Percentiles rank a stretch among this genome's conserved stretches.
phyloP scores from a whole-genome alignment of 179 eudicot species.

The Silene noctiflora region DNA sequence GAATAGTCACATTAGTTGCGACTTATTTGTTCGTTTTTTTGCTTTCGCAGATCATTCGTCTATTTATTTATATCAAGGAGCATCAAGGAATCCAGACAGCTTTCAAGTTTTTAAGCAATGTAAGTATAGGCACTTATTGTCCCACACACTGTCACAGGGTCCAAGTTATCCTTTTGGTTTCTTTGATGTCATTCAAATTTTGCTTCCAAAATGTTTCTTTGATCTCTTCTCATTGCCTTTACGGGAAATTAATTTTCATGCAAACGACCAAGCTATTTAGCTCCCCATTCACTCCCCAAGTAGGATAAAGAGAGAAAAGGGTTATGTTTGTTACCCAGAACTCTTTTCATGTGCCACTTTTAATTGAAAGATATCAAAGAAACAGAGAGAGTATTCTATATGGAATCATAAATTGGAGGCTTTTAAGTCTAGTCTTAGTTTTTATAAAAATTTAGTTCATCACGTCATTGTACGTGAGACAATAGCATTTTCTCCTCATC shows the following conservation, averaged over 20 bases:
- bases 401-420: neutral
- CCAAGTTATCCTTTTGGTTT: neutral
- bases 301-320: neutral
- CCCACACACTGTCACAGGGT: constrained; percentile 2
- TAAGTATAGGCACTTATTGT: constrained; percentile 31
- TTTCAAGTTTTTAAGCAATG: constrained; percentile 87
- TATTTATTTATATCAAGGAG: constrained; percentile 70
- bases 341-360: neutral
- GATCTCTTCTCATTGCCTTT: neutral
- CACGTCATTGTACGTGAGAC: neutral
- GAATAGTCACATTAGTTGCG: neutral
- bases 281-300: neutral
- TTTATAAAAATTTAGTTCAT: neutral
- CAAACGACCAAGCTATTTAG: no score
- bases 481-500: neutral
- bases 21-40: neutral
- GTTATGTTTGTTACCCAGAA: neutral
- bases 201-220: neutral
- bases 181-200: neutral
- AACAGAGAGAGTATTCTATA: neutral
- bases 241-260: neutral
- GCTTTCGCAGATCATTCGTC: constrained; percentile 76
- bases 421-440: neutral
- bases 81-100: constrained; percentile 69
- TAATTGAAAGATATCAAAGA: neutral